phyloP scores from a whole-genome alignment of 2,329 filamentous ascomycete species.

The Lojkania enalia region DNA sequence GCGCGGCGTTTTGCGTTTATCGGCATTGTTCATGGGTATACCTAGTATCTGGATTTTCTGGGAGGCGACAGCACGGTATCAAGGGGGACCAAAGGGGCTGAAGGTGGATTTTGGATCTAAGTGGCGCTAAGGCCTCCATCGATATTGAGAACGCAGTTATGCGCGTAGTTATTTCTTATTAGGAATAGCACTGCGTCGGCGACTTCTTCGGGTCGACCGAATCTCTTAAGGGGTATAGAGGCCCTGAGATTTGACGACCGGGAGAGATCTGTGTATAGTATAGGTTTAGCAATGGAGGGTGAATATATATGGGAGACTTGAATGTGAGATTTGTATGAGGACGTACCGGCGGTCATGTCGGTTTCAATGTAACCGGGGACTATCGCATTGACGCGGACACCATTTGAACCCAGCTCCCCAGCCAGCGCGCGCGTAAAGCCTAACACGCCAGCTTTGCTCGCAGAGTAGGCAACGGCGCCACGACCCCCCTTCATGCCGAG shows the following conservation, averaged over 20 bases:
- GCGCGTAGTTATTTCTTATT: slow-evolving; percentile 76
- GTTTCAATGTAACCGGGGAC: slow-evolving; percentile 83
- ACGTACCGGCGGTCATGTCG: slow-evolving; percentile 72
- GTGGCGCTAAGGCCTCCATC: slow-evolving; percentile 79
- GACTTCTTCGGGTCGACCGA: slow-evolving; percentile 71
- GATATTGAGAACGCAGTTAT: slow-evolving; percentile 83
- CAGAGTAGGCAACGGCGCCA: slow-evolving; percentile 74
- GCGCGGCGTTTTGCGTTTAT: not conserved
- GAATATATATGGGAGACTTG: slow-evolving; percentile 12
- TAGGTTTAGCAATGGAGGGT: slow-evolving; percentile 15
- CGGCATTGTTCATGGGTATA: slow-evolving; percentile 1
- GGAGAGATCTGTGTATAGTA: slow-evolving; percentile 46
- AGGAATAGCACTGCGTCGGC: slow-evolving; percentile 83
- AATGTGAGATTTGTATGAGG: not conserved
- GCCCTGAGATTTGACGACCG: slow-evolving; percentile 37
- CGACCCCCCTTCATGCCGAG: slow-evolving; percentile 69
- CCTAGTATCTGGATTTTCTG: not conserved
- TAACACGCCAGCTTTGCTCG: slow-evolving; percentile 78
- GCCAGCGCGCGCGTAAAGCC: slow-evolving; percentile 71
- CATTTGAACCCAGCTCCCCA: slow-evolving; percentile 61
- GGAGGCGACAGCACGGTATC: no score
- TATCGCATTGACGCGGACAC: slow-evolving; percentile 77
- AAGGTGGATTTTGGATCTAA: slow-evolving; percentile 13
- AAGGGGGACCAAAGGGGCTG: no score
- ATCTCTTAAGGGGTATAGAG: slow-evolving; percentile 66